Evolutionary conservation across 164 flowering plant genomes (phyloP), one percentile per base, ranked within the genome.

Genomic region (Euptelea pleiosperma): DNA sequence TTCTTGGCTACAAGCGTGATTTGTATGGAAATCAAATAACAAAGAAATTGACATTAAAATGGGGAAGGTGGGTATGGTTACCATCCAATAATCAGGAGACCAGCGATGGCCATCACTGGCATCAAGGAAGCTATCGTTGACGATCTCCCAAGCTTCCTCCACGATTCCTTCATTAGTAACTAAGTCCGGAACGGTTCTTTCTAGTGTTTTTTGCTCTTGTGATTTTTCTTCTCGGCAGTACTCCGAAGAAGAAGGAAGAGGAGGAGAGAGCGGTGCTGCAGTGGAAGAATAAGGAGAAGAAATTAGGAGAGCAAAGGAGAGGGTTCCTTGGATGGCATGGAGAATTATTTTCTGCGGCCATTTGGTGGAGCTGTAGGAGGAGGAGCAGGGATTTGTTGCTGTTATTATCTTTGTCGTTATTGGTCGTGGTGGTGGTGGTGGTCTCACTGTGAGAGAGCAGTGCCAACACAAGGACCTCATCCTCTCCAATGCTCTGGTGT

Each of bases 81-180:
- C 98, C 82, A 77, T 67, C 98, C 98, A 92, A 10, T 65, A 30
- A 21, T 87, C 80, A 4, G 91, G 84, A 14, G 94, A 83, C 96
- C 93, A 93, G 0, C 78, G 82, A 60, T 49, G 71, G 26, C 74
- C 77, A 43, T 35, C 36, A 44, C 71, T 71, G 22, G 84, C 37
- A 43, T 86, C 82, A 14, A 93, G 78, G 59, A 84, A 93, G 66
- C 85, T 76, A 3, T 87, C 97, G 63, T 87, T 80, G 30, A 93
- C 94, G 35, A 89, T 81, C 69, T 83, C 76, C 98, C 97, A 93
- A 60, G 97, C 98, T 69, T 93, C 97, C 70, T 80, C 82, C 21
- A 89, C 98, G 24, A 93, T 78, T 28, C 66, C 86, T 53, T 84
- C 81, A 61, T 89, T 86, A 15, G 80, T 79, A 47, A 71, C 80